Conservation (phyloP, 352 stramenopile genomes). For the Globisporangium iwayamae region DNA sequence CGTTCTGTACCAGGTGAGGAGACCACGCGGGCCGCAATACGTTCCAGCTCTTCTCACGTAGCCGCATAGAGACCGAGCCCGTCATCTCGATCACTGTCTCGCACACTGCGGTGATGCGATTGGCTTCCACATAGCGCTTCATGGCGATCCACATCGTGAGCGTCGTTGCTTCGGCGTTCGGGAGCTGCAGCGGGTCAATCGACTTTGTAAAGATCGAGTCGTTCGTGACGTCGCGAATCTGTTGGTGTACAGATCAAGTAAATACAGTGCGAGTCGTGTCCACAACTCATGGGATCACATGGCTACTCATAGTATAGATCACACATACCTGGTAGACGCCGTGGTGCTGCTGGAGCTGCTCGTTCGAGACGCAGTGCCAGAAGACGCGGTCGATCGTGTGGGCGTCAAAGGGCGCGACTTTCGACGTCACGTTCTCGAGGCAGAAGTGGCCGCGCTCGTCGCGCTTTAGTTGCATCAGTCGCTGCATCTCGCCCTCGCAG, state of each 20-base stretch:
- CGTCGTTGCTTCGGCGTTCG: constrained; percentile 12
- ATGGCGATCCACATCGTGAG: constrained; percentile 23
- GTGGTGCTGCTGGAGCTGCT: constrained; percentile 5
- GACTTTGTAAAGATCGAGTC: constrained; percentile 25
- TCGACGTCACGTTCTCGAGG: not conserved
- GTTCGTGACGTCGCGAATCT: constrained; percentile 15
- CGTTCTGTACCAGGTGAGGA: constrained; percentile 1
- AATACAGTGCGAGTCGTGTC: no score
- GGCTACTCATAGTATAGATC: no score
- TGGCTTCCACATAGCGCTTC: constrained; percentile 22
- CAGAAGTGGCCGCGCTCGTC: constrained; percentile 1
- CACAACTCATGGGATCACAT: no score
- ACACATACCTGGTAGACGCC: constrained; percentile 3
- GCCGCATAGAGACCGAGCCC: constrained; percentile 20
- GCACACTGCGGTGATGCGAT: constrained; percentile 31
- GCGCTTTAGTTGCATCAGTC: not conserved
- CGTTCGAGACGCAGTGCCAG: constrained; percentile 1
- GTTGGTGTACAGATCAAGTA: not conserved
- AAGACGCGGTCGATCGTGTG: constrained; percentile 7
- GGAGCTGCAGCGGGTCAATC: constrained; percentile 19
- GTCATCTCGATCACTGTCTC: constrained; percentile 26
- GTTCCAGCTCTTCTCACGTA: constrained; percentile 34
- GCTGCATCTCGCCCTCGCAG: constrained; percentile 1
- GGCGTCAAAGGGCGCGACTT: not conserved
- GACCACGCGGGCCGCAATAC: not conserved